Percentiles rank a stretch among this genome's conserved stretches.
Evolutionary conservation across 768 basidiomycete species (phyloP).

Genomic region (Tulasnella sp.): DNA sequence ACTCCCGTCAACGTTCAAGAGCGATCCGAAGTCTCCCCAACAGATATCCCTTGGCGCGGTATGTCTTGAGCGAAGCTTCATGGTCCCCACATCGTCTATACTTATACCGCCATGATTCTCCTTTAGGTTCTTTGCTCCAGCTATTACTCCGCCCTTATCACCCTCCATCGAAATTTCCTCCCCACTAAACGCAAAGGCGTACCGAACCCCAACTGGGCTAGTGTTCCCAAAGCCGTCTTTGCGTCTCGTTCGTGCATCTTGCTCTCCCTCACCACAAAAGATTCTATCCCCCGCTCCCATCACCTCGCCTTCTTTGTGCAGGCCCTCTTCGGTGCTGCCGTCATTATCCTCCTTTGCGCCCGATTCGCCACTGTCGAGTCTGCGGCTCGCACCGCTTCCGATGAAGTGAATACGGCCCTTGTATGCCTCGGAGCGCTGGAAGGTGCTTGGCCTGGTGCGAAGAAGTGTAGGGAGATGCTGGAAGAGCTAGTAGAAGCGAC

Average conservation of each 20-base stretch:
- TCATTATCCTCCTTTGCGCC: slow-evolving; percentile 71
- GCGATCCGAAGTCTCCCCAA: slow-evolving; percentile 55
- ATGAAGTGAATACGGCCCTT: slow-evolving; percentile 65
- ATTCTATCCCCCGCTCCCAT: slow-evolving; percentile 72
- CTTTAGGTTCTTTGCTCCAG: slow-evolving; percentile 14
- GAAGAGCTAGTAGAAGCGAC: slow-evolving; percentile 20
- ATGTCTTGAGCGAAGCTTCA: background rate
- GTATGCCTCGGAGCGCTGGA: slow-evolving; percentile 67
- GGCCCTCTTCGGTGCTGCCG: slow-evolving; percentile 77
- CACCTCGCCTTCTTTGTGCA: slow-evolving; percentile 85
- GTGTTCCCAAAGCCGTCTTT: slow-evolving; percentile 66
- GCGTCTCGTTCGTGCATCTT: slow-evolving; percentile 78
- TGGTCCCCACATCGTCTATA: background rate
- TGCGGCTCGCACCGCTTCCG: slow-evolving; percentile 60
- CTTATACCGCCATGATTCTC: background rate
- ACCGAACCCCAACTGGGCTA: slow-evolving; percentile 43
- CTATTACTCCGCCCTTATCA: slow-evolving; percentile 77
- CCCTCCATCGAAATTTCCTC: slow-evolving; percentile 77
- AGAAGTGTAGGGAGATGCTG: slow-evolving; percentile 50
- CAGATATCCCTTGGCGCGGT: slow-evolving; percentile 76
- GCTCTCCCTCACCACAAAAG: slow-evolving; percentile 72
- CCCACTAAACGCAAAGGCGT: slow-evolving; percentile 50
- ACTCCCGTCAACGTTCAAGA: slow-evolving; percentile 62
- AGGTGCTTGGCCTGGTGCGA: slow-evolving; percentile 76
- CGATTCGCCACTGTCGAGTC: slow-evolving; percentile 66